These are phyloP conservation scores for Podospora fimiseda DNA, from an alignment of 495 filamentous ascomycete genomes.

Conservation along the genomic window DNA sequence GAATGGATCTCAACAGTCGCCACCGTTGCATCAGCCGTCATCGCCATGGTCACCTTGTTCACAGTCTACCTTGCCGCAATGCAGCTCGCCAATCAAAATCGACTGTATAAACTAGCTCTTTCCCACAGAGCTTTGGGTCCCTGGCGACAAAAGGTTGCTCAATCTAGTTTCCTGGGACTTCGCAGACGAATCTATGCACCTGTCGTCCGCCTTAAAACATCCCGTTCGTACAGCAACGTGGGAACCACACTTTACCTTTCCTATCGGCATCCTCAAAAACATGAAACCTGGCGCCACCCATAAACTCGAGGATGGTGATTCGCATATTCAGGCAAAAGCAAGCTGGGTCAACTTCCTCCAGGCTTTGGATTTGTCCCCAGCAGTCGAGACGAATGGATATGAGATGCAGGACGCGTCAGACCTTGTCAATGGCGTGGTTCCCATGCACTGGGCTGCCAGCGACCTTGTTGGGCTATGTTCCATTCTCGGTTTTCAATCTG, in stretches of 20 bases:
- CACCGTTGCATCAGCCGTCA: neutral
- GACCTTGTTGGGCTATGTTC: neutral
- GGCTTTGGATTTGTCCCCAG: neutral
- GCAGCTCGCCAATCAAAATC: neutral
- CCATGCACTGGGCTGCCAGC: neutral
- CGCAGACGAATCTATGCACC: neutral
- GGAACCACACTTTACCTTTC: no score
- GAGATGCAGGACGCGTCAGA: neutral
- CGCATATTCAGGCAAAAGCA: neutral
- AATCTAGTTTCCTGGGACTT: neutral
- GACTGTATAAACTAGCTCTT: neutral
- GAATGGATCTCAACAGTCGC: neutral
- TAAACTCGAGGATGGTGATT: neutral
- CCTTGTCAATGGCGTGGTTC: neutral
- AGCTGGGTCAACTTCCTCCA: neutral
- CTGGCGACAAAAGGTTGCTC: neutral
- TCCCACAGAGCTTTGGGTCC: neutral
- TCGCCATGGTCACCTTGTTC: neutral
- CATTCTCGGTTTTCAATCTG: neutral
- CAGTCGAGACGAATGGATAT: neutral
- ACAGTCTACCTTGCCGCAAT: neutral
- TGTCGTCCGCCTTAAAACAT: neutral
- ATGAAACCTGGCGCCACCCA: no score
- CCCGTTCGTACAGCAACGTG: neutral
- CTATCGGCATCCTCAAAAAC: no score